Percentiles rank a stretch among this genome's conserved stretches.
phyloP scores from a whole-genome alignment of 495 filamentous ascomycete species.

The Xylaria palmicola region DNA sequence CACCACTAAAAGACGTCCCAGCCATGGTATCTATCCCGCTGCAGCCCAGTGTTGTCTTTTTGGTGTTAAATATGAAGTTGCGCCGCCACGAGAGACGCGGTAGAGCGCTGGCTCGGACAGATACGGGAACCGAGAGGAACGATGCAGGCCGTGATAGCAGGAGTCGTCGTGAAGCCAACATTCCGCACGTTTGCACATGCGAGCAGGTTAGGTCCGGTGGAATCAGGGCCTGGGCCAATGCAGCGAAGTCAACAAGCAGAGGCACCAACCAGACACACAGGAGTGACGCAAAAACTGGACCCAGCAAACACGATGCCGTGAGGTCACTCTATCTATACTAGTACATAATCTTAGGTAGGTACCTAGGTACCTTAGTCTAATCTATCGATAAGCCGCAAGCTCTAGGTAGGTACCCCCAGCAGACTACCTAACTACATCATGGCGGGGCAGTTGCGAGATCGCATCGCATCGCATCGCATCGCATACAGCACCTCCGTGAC shows the following conservation, averaged over 20 bases:
- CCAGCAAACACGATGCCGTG: background rate
- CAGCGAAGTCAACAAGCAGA: background rate
- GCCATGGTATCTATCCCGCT: background rate
- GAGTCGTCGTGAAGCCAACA: constrained; percentile 10
- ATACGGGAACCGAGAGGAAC: background rate
- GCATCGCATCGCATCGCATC: no score
- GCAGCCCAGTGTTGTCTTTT: background rate
- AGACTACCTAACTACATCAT: background rate
- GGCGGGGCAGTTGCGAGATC: background rate
- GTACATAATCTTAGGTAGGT: background rate
- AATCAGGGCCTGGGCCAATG: background rate
- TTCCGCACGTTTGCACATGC: background rate
- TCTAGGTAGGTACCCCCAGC: no score
- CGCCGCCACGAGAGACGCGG: background rate
- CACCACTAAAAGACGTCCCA: constrained; percentile 62
- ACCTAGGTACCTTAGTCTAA: background rate
- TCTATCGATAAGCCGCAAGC: background rate
- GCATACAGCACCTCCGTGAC: no score
- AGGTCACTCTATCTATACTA: no score
- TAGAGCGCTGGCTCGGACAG: background rate
- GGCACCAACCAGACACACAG: background rate
- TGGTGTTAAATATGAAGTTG: background rate
- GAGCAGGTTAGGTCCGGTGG: background rate
- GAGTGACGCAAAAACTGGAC: background rate
- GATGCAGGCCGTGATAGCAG: background rate